A percentile compares a stretch with the other conserved stretches of the same genome.
Conservation (phyloP, 805 yeast species). For the Millerozyma miso region DNA sequence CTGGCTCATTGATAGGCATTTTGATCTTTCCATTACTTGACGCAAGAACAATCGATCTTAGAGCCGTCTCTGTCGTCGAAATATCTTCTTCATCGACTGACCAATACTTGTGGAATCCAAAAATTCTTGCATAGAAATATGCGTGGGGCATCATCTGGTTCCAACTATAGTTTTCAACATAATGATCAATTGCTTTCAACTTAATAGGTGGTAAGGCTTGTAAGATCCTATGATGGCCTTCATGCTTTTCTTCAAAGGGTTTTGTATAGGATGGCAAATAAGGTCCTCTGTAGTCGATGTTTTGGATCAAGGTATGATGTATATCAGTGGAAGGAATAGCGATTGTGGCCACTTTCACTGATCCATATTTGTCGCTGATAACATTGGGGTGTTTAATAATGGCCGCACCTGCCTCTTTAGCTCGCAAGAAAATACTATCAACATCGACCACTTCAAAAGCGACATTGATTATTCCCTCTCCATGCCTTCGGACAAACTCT, state of each 20-base stretch:
- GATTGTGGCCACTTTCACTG: constrained; percentile 46
- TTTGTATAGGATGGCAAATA: constrained; percentile 43
- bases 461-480: constrained; percentile 79
- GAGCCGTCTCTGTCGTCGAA: constrained; percentile 64
- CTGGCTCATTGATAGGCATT: constrained; percentile 87
- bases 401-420: constrained; percentile 52
- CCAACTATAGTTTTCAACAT: constrained; percentile 79
- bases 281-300: constrained; percentile 33
- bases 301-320: constrained; percentile 63
- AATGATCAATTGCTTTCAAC: constrained; percentile 60
- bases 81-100: constrained; percentile 78
- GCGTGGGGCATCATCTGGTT: constrained; percentile 57
- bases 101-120: constrained; percentile 80
- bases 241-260: constrained; percentile 1
- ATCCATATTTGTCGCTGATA: constrained; percentile 45
- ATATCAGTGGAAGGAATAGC: constrained; percentile 51
- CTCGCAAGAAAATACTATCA: constrained; percentile 38
- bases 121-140: constrained; percentile 52
- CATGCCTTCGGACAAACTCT: constrained; percentile 44
- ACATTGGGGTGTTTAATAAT: constrained; percentile 23
- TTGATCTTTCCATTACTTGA: constrained; percentile 59
- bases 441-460: constrained; percentile 60
- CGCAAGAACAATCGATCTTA: constrained; percentile 74
- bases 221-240: constrained; percentile 1
- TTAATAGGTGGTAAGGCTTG: constrained; percentile 28